Conservation (phyloP, 768 basidiomycete genomes). For the Tricholoma hemisulphureum region DNA sequence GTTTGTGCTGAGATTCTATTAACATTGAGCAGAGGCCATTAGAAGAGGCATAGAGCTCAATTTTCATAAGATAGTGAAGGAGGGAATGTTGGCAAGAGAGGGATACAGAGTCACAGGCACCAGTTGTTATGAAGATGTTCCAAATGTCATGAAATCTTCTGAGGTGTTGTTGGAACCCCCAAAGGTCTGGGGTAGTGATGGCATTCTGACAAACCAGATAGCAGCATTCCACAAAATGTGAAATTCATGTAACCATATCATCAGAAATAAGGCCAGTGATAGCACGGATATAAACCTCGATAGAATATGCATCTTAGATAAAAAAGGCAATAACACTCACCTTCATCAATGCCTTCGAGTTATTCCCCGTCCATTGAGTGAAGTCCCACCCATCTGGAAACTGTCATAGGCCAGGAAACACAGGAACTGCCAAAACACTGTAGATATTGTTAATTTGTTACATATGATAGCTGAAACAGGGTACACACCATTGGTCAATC, state of each 20-base stretch:
- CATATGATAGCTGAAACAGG: no score
- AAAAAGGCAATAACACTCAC: background rate
- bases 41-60: background rate
- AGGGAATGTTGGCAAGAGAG: slow-evolving; percentile 12
- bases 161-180: background rate
- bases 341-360: background rate
- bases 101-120: slow-evolving; percentile 1
- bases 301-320: no score
- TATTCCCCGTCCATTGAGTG: background rate
- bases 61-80: background rate
- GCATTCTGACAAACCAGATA: slow-evolving; percentile 6
- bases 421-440: no score
- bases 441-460: no score
- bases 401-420: no score
- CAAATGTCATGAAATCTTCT: slow-evolving; percentile 7
- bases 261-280: background rate
- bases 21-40: background rate
- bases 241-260: background rate
- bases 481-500: no score
- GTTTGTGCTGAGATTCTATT: background rate
- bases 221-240: slow-evolving; percentile 5
- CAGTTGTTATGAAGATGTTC: slow-evolving; percentile 2
- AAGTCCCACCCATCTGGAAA: background rate
- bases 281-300: background rate
- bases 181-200: slow-evolving; percentile 1